Evolutionary conservation across 2,329 filamentous ascomycete genomes (phyloP).

Genomic region (Sclerotinia borealis): DNA sequence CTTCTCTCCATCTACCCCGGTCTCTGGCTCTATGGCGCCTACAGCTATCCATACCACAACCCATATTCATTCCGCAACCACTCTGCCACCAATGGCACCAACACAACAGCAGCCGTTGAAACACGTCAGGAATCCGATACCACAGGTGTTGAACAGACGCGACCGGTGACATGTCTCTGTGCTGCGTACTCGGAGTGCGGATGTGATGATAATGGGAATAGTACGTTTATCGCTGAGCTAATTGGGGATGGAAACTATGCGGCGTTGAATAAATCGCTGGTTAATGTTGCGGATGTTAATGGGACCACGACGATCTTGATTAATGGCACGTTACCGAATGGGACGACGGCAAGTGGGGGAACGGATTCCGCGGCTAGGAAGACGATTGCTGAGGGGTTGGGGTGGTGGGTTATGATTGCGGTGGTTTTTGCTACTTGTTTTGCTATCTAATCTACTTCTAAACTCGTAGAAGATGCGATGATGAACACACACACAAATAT

Average conservation of each 20-base stretch:
- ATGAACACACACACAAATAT: background rate
- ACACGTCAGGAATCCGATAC: slow-evolving; percentile 15
- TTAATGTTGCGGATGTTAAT: slow-evolving; percentile 57
- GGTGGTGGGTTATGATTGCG: slow-evolving; percentile 30
- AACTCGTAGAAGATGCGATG: background rate
- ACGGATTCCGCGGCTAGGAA: slow-evolving; percentile 32
- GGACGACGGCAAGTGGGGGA: slow-evolving; percentile 49
- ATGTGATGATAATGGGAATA: slow-evolving; percentile 62
- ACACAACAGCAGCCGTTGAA: slow-evolving; percentile 36
- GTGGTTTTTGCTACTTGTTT: slow-evolving; percentile 18
- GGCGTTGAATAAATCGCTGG: slow-evolving; percentile 53
- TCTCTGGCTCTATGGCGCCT: slow-evolving; percentile 57
- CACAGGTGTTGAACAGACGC: slow-evolving; percentile 46
- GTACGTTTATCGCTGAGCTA: slow-evolving; percentile 53
- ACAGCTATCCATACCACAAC: slow-evolving; percentile 53
- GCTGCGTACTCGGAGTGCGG: slow-evolving; percentile 50
- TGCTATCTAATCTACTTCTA: slow-evolving; percentile 5
- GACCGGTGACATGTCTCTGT: slow-evolving; percentile 58
- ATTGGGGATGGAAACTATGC: slow-evolving; percentile 59
- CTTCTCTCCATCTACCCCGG: slow-evolving; percentile 43
- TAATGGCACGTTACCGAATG: slow-evolving; percentile 70
- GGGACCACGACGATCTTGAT: slow-evolving; percentile 60
- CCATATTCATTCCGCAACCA: slow-evolving; percentile 49
- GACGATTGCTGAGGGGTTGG: slow-evolving; percentile 16
- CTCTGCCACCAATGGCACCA: slow-evolving; percentile 28